A percentile compares a stretch with the other conserved stretches of the same genome.
Evolutionary conservation across 2,329 filamentous ascomycete genomes (phyloP).

Genomic region (Claviceps sp.): DNA sequence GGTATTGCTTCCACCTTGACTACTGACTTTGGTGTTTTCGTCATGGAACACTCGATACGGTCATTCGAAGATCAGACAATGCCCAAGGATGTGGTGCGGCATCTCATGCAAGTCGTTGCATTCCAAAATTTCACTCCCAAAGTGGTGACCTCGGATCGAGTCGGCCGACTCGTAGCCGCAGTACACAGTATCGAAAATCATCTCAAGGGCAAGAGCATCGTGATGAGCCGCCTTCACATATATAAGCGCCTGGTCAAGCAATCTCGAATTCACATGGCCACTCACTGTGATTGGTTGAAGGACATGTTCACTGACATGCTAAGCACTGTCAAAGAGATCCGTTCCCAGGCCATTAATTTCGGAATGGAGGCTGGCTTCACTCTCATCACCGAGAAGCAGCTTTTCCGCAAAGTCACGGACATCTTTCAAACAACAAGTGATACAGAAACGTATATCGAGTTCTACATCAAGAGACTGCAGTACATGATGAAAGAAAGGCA

Average conservation of each 20-base stretch:
- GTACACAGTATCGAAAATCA: constrained; percentile 61
- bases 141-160: constrained; percentile 59
- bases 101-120: constrained; percentile 68
- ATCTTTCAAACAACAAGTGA: constrained; percentile 37
- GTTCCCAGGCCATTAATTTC: constrained; percentile 58
- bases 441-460: constrained; percentile 54
- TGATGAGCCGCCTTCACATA: constrained; percentile 62
- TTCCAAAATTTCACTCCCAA: constrained; percentile 66
- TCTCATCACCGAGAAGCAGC: constrained; percentile 54
- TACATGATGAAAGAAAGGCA: constrained; percentile 52
- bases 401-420: constrained; percentile 54
- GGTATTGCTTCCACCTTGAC: constrained; percentile 58
- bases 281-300: constrained; percentile 64
- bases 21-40: constrained; percentile 65
- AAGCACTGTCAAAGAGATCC: constrained; percentile 63
- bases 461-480: constrained; percentile 53
- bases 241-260: constrained; percentile 68
- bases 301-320: constrained; percentile 74
- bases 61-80: constrained; percentile 54
- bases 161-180: constrained; percentile 55
- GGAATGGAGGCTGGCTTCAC: constrained; percentile 57
- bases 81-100: constrained; percentile 66
- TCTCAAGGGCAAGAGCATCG: constrained; percentile 66
- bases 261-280: constrained; percentile 54
- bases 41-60: constrained; percentile 69